Evolutionary conservation across 2,329 filamentous ascomycete species (phyloP), one percentile per base, ranked within the genome.

Genomic region (Pyrenophora graminea): DNA sequence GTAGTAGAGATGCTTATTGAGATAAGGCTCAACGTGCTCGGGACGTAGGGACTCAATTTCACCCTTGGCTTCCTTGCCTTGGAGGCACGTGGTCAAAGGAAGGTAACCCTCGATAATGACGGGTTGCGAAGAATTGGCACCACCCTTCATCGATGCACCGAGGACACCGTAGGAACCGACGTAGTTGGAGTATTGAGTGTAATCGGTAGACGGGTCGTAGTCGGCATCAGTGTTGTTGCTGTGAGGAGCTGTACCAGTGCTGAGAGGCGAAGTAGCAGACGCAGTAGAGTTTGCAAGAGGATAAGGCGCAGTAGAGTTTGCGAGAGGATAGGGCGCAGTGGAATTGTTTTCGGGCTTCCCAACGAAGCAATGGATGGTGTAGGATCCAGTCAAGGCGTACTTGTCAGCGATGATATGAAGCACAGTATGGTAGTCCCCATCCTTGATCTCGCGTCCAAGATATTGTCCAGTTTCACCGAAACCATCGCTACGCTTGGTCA

Each of bases 351-450:
- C 40, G 32, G 51, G 48, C 53, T 67, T 62, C 53, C 70, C 70
- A 43, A 74, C 54, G 63, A 68, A 71, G 68, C 67, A 70, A 60
- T 71, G 64, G 25, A 73, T 58, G 7, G 60, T 62, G 60, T 72
- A 73, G n/a, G 71, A 71, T 33, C 70, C 71, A 12, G 62, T 60
- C 19, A 74, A 56, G 7, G 61, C 67, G 53, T 57, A 70, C 64
- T 71, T 72, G 65, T 68, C 59, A 43, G 68, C 68, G 17, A 62
- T 55, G 42, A 73, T 49, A 45, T 60, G 62, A 34, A 72, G 60
- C 18, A 73, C 62, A 45, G 65, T 66, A 59, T 71, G 55, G 62
- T 72, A 68, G 56, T 72, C 70, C 46, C 69, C 70, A 33, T 69
- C 59, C 58, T 66, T 58, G 55, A 70, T 51, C 9, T 61, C 60